Base-by-base conservation (phyloP, 2,329 filamentous ascomycete species). In the Hymenotorrendiella dingleyae region DNA sequence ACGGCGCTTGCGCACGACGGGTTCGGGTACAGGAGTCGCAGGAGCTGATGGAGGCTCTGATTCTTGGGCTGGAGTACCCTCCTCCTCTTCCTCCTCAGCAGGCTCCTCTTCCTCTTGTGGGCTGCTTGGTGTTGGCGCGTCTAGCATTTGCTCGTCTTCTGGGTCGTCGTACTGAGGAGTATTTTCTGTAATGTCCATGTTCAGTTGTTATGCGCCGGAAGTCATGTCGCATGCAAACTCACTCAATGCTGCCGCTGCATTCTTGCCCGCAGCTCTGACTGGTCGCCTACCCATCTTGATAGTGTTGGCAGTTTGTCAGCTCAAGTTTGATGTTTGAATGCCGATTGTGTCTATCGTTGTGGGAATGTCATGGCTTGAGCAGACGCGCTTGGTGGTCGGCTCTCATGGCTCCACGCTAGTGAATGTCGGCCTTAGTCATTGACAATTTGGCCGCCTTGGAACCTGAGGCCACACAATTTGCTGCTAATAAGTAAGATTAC, bases 1-100 rank as follows among this genome's bases (percentile, higher is more conserved):
- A 40, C 88, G 81, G 53, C 75, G 73, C 64, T 86, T 86, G 58
- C 84, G 78, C 41, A 88, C 74, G 34, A 84, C 73, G 80, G 80
- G 47, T 62, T 60, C 55, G 32, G 56, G 57, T 14, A 49, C 50
- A 19, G 62, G 61, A 4, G 62, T 61, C 8, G 55, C 49, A 20
- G 57, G 54, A 16, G 43, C 63, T 27, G 63, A 59, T 43, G 69
- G 70, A 17, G 67, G 66, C 46, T 77, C 75, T 24, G 68, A 71
- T 53, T 78, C 76, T 42, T 65, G 64, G 16, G 59, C 65, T 12
- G 64, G 62, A 3, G 57, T 61, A 26, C 58, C 64, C 23, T 62
- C 62, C 36, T 64, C 67, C 16, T 76, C 74, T 29, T 65, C 67
- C 27, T 71, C 67, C 29, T 71, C 64, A 6, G 70, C 72, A 27